phyloP scores from a whole-genome alignment of 2,329 filamentous ascomycete genomes.

The Trichophyton rubrum region DNA sequence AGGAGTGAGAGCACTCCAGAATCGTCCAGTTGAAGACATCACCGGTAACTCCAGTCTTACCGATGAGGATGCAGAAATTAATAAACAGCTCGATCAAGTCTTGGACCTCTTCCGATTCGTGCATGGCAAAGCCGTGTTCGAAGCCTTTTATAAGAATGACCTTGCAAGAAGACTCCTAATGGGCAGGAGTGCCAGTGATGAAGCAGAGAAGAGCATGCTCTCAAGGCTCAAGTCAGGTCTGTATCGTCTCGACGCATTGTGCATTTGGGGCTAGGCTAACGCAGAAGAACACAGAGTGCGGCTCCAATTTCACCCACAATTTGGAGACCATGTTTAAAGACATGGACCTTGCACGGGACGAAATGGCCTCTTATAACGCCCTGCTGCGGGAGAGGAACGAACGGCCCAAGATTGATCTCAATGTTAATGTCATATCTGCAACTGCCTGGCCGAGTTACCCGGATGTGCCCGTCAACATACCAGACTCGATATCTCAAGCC shows the following conservation, averaged over 20 bases:
- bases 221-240: constrained; percentile 64
- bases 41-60: constrained; percentile 49
- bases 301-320: constrained; percentile 88
- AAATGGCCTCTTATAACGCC: constrained; percentile 78
- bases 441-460: constrained; percentile 89
- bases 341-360: constrained; percentile 81
- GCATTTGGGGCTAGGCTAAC: background rate
- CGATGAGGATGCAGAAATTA: constrained; percentile 85
- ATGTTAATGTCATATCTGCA: constrained; percentile 80
- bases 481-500: constrained; percentile 59
- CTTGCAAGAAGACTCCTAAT: constrained; percentile 79
- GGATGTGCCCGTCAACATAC: constrained; percentile 62
- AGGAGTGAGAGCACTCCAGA: constrained; percentile 70
- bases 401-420: constrained; percentile 54
- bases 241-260: constrained; percentile 11
- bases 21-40: constrained; percentile 46
- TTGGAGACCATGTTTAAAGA: constrained; percentile 99
- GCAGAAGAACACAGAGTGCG: constrained; percentile 53
- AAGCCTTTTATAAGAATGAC: constrained; percentile 98
- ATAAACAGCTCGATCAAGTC: constrained; percentile 81
- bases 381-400: constrained; percentile 49
- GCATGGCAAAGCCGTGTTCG: constrained; percentile 92
- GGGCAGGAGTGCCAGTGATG: constrained; percentile 82
- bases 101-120: constrained; percentile 94
- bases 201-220: constrained; percentile 93